These are phyloP conservation scores for Sporothrix variecibatus DNA, from an alignment of 2,329 filamentous ascomycete genomes.

Conservation along the genomic window DNA sequence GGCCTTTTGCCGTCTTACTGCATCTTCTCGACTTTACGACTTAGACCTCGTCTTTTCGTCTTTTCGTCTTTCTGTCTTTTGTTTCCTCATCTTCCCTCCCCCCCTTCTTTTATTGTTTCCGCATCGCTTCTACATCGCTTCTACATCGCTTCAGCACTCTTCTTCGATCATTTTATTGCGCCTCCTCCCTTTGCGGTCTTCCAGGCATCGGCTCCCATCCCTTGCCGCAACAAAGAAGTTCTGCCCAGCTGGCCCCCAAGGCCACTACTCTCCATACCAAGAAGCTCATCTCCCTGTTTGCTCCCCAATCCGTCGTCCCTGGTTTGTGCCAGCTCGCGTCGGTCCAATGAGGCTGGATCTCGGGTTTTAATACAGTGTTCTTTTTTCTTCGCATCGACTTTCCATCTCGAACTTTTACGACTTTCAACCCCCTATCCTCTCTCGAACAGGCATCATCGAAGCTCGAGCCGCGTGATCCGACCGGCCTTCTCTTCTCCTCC, in stretches of 20 bases:
- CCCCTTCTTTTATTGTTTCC: not conserved
- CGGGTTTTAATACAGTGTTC: conserved; percentile 7
- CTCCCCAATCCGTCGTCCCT: conserved; percentile 12
- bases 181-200: not conserved
- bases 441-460: not conserved
- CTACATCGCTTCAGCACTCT: not conserved
- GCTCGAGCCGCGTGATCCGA: not conserved
- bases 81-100: not conserved
- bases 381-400: not conserved
- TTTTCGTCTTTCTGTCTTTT: not conserved
- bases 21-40: conserved; percentile 1
- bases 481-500: not conserved
- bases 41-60: not conserved
- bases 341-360: conserved; percentile 20
- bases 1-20: conserved; percentile 7
- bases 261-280: not conserved
- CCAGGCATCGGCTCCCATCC: not conserved
- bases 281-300: not conserved
- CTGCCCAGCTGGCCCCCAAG: not conserved
- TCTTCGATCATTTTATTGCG: not conserved
- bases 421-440: not conserved
- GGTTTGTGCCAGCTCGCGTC: conserved; percentile 19
- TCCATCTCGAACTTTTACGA: not conserved
- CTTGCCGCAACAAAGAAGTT: not conserved
- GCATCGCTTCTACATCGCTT: not conserved